Base-by-base conservation (phyloP, 371 early-diverging fungal genomes). In the Entomophthora muscae region DNA sequence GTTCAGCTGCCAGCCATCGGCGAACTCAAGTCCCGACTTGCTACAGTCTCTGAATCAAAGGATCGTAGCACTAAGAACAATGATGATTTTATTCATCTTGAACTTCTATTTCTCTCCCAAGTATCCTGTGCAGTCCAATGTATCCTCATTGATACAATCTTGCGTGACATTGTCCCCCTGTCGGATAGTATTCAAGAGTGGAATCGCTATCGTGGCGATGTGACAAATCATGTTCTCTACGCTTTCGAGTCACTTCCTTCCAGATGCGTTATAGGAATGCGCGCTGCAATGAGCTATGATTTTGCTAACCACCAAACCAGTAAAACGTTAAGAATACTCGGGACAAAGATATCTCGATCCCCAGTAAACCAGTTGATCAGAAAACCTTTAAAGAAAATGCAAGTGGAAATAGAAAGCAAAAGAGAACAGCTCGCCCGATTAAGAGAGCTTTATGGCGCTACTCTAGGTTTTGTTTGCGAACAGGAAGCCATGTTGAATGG, bases 351-450 rank as follows among this genome's bases (percentile, higher is more conserved):
- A 7, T 24, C n/a, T 22, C 17, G 28, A 26, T 17, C 56, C 22
- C 56, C 56, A 22, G 22, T 24, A 22, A 22, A 55, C n/a, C 56
- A 55, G 10, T 26, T 55, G 56, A 26, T 55, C 28, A 55, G 12
- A 26, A 55, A 26, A 26, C 56, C 56, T 27, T 27, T 24, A 22
- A 55, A 26, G 61, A 30, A 52, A 32, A 17, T n/a, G 58, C 57
- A 30, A 68, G 68, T 22, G 71, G 70, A 3, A 61, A 62, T 24
- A 68, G 65, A 61, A 57, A 67, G 3, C 53, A 64, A 1, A 53
- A 64, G 69, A 71, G 68, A 26, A 73, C 68, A 58, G 30, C 0
- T 24, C 67, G 68, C 23, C 61, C 71, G 1, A 33, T 28, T 3
- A 61, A 64, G 22, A 65, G 64, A 29, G 26, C 63, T 63, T 66